phyloP scores from a whole-genome alignment of 2,329 filamentous ascomycete genomes.

The Penicillium sp. region DNA sequence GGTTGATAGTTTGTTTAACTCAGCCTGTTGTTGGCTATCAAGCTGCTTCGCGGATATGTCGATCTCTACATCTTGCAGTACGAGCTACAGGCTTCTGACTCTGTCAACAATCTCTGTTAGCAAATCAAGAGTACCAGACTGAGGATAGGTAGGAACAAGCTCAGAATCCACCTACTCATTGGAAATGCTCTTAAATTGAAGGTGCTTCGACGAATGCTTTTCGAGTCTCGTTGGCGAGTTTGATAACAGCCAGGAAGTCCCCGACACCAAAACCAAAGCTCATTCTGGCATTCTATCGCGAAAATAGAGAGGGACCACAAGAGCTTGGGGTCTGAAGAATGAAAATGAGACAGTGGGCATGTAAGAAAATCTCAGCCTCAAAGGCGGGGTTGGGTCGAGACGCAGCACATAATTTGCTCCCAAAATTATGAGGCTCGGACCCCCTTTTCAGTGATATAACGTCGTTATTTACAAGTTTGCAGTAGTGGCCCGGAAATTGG shows the following conservation, averaged over 20 bases:
- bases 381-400: not conserved
- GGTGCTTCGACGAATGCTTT: constrained; percentile 5
- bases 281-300: no score
- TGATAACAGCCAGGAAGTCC: constrained; percentile 8
- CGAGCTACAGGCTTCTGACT: not conserved
- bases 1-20: not conserved
- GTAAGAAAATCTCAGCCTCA: not conserved
- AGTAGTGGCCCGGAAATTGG: no score
- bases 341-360: no score
- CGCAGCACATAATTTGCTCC: not conserved
- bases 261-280: constrained; percentile 13
- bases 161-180: constrained; percentile 1
- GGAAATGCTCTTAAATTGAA: constrained; percentile 6
- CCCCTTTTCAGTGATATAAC: no score
- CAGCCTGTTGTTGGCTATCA: not conserved
- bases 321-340: no score
- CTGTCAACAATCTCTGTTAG: not conserved
- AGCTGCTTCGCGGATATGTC: not conserved
- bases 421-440: not conserved
- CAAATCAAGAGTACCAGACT: not conserved
- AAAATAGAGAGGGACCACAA: no score
- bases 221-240: not conserved
- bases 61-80: not conserved
- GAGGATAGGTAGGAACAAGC: not conserved
- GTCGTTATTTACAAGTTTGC: no score